phyloP scores from a whole-genome alignment of 495 filamentous ascomycete species.

The Hypoxylon fuscum region DNA sequence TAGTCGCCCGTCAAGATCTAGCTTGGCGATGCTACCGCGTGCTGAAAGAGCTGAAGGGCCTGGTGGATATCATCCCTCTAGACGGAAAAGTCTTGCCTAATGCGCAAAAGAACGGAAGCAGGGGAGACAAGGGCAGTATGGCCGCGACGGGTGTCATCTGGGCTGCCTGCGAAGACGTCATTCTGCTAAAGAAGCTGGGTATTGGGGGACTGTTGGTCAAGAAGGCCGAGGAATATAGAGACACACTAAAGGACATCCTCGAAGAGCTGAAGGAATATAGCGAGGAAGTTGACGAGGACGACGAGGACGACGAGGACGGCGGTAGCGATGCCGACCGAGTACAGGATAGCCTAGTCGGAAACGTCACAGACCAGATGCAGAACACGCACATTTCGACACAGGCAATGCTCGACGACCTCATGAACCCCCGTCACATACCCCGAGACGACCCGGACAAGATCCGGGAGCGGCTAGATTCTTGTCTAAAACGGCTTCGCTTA shows the following conservation, averaged over 20 bases:
- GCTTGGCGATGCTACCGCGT: conserved; percentile 56
- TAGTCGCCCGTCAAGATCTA: conserved; percentile 65
- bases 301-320: conserved; percentile 55
- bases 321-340: conserved; percentile 49
- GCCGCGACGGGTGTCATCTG: conserved; percentile 68
- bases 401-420: conserved; percentile 62
- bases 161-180: conserved; percentile 77
- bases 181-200: conserved; percentile 68
- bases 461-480: conserved; percentile 63
- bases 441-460: conserved; percentile 63
- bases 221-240: conserved; percentile 72
- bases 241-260: conserved; percentile 80
- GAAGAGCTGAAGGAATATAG: conserved; percentile 88
- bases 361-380: conserved; percentile 36
- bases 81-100: conserved; percentile 56
- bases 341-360: conserved; percentile 34
- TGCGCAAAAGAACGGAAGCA: conserved; percentile 54
- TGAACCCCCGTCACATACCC: conserved; percentile 64
- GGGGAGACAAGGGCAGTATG: conserved; percentile 62
- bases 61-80: conserved; percentile 56
- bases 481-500: conserved; percentile 64
- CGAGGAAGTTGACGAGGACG: conserved; percentile 65
- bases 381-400: conserved; percentile 49
- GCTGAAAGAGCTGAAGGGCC: conserved; percentile 54
- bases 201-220: conserved; percentile 67